Conservation (phyloP, 768 basidiomycete genomes). For the Trametopsis cervina region DNA sequence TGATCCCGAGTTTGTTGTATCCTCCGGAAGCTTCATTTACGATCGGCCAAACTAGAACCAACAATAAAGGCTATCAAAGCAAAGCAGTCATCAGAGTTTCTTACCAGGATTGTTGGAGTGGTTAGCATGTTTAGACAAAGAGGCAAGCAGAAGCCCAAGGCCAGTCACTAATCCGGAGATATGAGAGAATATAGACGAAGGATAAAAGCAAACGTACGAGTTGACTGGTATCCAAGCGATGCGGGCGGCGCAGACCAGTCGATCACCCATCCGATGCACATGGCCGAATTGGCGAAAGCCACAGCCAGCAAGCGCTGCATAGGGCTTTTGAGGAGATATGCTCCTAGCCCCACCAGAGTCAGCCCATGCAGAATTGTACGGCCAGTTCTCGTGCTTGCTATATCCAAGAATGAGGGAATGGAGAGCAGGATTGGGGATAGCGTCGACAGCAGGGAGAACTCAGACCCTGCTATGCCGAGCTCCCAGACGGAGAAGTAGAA, state of each 20-base stretch:
- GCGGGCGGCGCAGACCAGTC: slow-evolving; percentile 42
- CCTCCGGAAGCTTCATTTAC: slow-evolving; percentile 59
- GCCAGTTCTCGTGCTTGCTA: slow-evolving; percentile 42
- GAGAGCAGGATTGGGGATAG: slow-evolving; percentile 64
- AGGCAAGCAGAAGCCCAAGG: slow-evolving; percentile 58
- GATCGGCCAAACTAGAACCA: slow-evolving; percentile 65
- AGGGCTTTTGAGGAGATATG: slow-evolving; percentile 46
- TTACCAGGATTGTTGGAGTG: slow-evolving; percentile 75
- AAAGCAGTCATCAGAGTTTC: slow-evolving; percentile 5
- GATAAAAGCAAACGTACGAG: slow-evolving; percentile 29
- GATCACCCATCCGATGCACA: slow-evolving; percentile 43
- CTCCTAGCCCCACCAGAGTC: slow-evolving; percentile 45
- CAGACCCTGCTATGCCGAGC: slow-evolving; percentile 77
- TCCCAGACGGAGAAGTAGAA: slow-evolving; percentile 95
- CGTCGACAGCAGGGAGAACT: slow-evolving; percentile 64
- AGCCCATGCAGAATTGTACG: slow-evolving; percentile 40
- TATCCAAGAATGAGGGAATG: slow-evolving; percentile 34
- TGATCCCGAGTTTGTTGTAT: slow-evolving; percentile 61
- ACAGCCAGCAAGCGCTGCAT: slow-evolving; percentile 51
- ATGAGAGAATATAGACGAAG: background rate
- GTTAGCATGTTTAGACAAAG: slow-evolving; percentile 70
- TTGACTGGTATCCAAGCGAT: slow-evolving; percentile 37
- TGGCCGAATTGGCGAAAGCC: slow-evolving; percentile 42
- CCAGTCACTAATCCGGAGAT: slow-evolving; percentile 43
- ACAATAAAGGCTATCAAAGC: background rate